A percentile compares a stretch with the other conserved stretches of the same genome.
Evolutionary conservation across 108 stramenopile genomes (phyloP).

Genomic region (Chaetoceros tenuissimus): DNA sequence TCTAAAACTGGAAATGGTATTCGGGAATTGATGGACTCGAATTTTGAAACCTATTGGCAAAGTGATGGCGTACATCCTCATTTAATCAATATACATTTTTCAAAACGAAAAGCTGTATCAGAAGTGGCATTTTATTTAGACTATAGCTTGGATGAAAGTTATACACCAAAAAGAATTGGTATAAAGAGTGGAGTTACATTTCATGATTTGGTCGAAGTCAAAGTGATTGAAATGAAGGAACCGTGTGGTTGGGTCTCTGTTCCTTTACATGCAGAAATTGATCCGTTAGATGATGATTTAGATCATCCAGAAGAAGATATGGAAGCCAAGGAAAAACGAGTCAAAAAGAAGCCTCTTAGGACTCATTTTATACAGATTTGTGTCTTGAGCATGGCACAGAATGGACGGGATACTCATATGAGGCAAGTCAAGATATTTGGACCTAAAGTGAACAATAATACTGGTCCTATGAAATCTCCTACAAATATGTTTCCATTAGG

Average conservation of each 20-base stretch:
- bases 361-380: slow-evolving; percentile 88
- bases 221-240: slow-evolving; percentile 75
- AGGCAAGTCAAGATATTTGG: slow-evolving; percentile 91
- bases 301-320: slow-evolving; percentile 25
- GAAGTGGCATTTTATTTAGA: slow-evolving; percentile 89
- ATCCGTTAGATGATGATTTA: slow-evolving; percentile 50
- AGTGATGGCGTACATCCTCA: slow-evolving; percentile 91
- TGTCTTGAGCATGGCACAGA: slow-evolving; percentile 92
- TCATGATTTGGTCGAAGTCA: slow-evolving; percentile 85
- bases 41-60: slow-evolving; percentile 92
- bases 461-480: not conserved
- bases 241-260: slow-evolving; percentile 81
- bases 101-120: slow-evolving; percentile 69
- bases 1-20: slow-evolving; percentile 98
- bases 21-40: slow-evolving; percentile 80
- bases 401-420: slow-evolving; percentile 94
- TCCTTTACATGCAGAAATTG: slow-evolving; percentile 49
- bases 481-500: not conserved
- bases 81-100: slow-evolving; percentile 91
- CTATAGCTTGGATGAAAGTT: slow-evolving; percentile 84
- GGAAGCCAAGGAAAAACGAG: slow-evolving; percentile 8
- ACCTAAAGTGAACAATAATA: slow-evolving; percentile 11
- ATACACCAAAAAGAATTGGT: slow-evolving; percentile 89
- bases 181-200: slow-evolving; percentile 83
- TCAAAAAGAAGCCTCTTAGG: slow-evolving; percentile 44